Evolutionary conservation across 768 basidiomycete genomes (phyloP).

Genomic region (Tulasnella sp.): DNA sequence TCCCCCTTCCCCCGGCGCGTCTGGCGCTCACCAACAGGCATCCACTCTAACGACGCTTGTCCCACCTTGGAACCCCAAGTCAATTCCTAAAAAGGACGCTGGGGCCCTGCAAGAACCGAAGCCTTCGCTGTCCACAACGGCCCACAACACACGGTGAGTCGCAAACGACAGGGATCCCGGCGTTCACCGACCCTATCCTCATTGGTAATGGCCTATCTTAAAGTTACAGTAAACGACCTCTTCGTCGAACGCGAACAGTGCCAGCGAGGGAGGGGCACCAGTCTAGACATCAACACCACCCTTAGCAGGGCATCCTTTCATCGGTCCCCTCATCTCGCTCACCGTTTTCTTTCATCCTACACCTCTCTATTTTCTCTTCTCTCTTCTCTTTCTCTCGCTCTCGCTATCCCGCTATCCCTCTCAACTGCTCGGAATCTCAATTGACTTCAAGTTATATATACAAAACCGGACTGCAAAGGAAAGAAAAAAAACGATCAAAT

Average conservation of each 20-base stretch:
- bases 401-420: constrained; percentile 7
- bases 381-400: constrained; percentile 1
- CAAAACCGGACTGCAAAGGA: not conserved
- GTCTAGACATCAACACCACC: constrained; percentile 5
- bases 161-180: constrained; percentile 7
- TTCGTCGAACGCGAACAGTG: not conserved
- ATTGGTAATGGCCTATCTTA: not conserved
- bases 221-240: not conserved
- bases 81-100: not conserved
- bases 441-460: not conserved
- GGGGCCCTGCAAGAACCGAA: constrained; percentile 1
- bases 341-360: not conserved
- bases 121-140: constrained; percentile 10
- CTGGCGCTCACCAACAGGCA: not conserved
- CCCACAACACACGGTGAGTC: constrained; percentile 19
- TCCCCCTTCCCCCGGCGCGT: not conserved
- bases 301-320: not conserved
- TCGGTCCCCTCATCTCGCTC: not conserved
- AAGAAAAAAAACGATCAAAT: not conserved
- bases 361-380: not conserved
- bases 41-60: not conserved
- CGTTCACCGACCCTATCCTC: constrained; percentile 3
- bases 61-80: not conserved
- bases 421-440: not conserved
- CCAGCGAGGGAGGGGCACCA: not conserved